Evolutionary conservation across 208 protist genomes (phyloP).

Genomic region (Balamuthia mandrillaris): DNA sequence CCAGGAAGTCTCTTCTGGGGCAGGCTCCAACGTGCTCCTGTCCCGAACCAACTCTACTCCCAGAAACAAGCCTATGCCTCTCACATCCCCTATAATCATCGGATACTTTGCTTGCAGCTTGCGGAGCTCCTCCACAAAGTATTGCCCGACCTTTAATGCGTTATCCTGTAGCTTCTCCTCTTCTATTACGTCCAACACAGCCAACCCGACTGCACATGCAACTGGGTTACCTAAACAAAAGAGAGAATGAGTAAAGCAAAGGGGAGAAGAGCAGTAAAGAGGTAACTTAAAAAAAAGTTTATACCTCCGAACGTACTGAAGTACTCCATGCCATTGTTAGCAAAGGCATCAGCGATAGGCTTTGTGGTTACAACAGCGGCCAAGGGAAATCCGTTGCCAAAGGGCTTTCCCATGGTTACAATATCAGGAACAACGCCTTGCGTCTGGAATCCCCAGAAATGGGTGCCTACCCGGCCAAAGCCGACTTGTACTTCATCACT

Average conservation of each 20-base stretch:
- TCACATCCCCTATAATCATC: slow-evolving; percentile 41
- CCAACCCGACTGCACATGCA: neutral
- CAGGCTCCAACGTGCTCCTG: slow-evolving; percentile 12
- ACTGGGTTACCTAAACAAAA: slow-evolving; percentile 23
- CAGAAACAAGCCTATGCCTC: slow-evolving; percentile 29
- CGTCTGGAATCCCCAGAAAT: slow-evolving; percentile 21
- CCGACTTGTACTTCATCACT: slow-evolving; percentile 46
- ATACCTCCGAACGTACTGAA: slow-evolving; percentile 25
- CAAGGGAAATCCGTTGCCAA: slow-evolving; percentile 26
- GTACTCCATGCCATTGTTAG: slow-evolving; percentile 34
- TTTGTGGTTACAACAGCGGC: slow-evolving; percentile 36
- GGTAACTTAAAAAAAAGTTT: neutral
- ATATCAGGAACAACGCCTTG: slow-evolving; percentile 33
- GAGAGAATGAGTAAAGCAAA: neutral
- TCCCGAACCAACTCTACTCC: slow-evolving; percentile 29
- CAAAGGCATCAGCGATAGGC: neutral
- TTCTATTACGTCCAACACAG: slow-evolving; percentile 25
- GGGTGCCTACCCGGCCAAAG: neutral
- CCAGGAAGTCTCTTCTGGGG: neutral
- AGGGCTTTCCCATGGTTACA: slow-evolving; percentile 37
- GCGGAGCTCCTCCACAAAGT: neutral
- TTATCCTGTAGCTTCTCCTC: slow-evolving; percentile 38
- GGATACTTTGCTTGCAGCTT: neutral
- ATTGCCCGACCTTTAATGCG: neutral
- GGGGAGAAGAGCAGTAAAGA: neutral